Base-by-base conservation (phyloP, 495 filamentous ascomycete species). In the Podospora pseudopauciseta region DNA sequence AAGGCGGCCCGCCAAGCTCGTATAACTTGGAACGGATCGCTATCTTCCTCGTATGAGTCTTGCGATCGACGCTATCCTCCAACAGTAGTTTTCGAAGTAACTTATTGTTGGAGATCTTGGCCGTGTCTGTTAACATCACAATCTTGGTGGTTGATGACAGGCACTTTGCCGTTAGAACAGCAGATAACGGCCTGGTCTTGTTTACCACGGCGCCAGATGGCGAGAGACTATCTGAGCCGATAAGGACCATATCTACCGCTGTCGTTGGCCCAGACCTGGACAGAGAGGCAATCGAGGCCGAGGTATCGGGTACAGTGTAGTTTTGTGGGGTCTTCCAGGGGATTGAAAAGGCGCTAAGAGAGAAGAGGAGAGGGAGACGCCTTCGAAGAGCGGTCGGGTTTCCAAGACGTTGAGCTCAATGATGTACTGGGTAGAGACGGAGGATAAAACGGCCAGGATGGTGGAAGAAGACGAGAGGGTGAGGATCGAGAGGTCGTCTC, bases 331-430 rank as follows among this genome's bases (percentile, higher is more conserved):
- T 0, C 23, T 58, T 44, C 67, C 39, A 64, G 62, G 66, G 4
- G 74, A 73, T 0, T 68, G 66, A 49, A 77, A 60, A 26, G 82
- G 73, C 1, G 70, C 67, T 0, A 86, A 70, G 1, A 91, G 60
- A 0, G 79, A 79, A 1, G 80, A 79, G 2, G 85, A 85, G 30
- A 90, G 76, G 15, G 79, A 82, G 6, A 86, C 85, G 13, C 89
- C 89, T 77, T 92, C 89, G 69, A 79, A 89, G 6, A 87, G 79
- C 0, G 89, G 90, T 3, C 89, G 81, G 5, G 89, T 90, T 67
- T 91, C 89, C 1, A 91, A 79, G 23, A 91, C 75, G 4, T 80
- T 84, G 20, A 91, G 70, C 58, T 88, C 84, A 28, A 91, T 73
- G 4, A 70, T 63, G 30, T 76, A 67, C 5, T 68, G 65, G 32